Evolutionary conservation across 129 eudicot genomes (phyloP).

Genomic region (Centella asiatica): DNA sequence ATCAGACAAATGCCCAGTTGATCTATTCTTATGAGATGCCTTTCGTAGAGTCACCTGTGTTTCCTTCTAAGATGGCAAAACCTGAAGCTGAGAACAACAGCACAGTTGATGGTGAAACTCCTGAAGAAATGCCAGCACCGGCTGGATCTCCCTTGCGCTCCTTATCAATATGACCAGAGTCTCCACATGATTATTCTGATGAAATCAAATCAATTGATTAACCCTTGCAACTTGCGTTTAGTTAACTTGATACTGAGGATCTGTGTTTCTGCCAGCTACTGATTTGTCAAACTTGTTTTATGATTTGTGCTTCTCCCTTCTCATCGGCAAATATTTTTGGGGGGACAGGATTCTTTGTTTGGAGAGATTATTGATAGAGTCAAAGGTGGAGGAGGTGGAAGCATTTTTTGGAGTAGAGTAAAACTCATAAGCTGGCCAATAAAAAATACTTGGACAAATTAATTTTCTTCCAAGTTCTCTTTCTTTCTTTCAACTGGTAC

Average conservation of each 20-base stretch:
- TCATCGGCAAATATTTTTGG: conserved; percentile 8
- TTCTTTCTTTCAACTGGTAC: no score
- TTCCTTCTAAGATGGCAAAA: conserved; percentile 33
- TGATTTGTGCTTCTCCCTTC: conserved; percentile 7
- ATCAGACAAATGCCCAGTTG: conserved; percentile 20
- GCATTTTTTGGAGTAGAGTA: no score
- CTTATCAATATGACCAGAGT: not conserved
- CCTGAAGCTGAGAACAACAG: conserved; percentile 21
- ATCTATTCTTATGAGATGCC: conserved; percentile 36
- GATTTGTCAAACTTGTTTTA: conserved; percentile 4
- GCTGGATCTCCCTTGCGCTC: conserved; percentile 9
- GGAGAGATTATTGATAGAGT: conserved; percentile 12
- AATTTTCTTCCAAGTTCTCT: no score
- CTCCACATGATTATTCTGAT: conserved; percentile 3
- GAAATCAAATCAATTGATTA: not conserved
- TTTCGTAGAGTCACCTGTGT: conserved; percentile 39
- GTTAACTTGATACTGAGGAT: not conserved
- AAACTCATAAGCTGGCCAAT: no score
- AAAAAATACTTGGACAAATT: no score
- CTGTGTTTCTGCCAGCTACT: not conserved
- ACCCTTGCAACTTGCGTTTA: no score
- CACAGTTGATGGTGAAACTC: not conserved
- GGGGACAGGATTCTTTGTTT: conserved; percentile 9
- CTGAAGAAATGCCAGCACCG: conserved; percentile 1
- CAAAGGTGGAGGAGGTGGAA: not conserved